Evolutionary conservation across 495 filamentous ascomycete genomes (phyloP).

Genomic region (Talaromyces nanjingensis): DNA sequence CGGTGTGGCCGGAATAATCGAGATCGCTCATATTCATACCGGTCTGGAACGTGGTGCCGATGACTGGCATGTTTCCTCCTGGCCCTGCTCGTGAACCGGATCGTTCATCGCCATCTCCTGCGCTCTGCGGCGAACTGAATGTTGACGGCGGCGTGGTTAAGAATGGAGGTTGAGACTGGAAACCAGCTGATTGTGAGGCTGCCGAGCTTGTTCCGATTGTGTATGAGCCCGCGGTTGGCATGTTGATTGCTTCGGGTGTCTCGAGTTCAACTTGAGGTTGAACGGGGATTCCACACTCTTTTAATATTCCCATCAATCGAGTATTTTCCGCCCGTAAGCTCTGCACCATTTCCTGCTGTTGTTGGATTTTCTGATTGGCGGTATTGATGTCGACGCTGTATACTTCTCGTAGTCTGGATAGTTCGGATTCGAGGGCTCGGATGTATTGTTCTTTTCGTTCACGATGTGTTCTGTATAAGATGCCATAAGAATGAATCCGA

Average conservation of each 20-base stretch:
- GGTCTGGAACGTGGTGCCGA: not conserved
- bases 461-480: constrained; percentile 66
- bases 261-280: constrained; percentile 27
- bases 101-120: not conserved
- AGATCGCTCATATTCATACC: not conserved
- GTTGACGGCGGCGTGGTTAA: constrained; percentile 35
- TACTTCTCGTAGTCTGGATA: constrained; percentile 57
- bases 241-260: not conserved
- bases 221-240: not conserved
- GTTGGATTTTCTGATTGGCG: constrained; percentile 28
- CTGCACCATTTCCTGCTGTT: constrained; percentile 37
- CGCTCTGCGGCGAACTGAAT: constrained; percentile 12
- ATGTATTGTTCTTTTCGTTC: constrained; percentile 96
- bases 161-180: constrained; percentile 20
- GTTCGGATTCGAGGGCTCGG: constrained; percentile 84
- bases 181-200: constrained; percentile 24
- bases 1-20: not conserved
- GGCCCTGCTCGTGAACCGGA: not conserved
- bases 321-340: constrained; percentile 56
- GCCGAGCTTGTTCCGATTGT: constrained; percentile 25
- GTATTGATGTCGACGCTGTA: constrained; percentile 36
- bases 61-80: not conserved
- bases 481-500: constrained; percentile 5
- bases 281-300: constrained; percentile 62
- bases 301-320: constrained; percentile 66